Conservation (phyloP, 805 yeast genomes). For the Metschnikowia bowlesiae region DNA sequence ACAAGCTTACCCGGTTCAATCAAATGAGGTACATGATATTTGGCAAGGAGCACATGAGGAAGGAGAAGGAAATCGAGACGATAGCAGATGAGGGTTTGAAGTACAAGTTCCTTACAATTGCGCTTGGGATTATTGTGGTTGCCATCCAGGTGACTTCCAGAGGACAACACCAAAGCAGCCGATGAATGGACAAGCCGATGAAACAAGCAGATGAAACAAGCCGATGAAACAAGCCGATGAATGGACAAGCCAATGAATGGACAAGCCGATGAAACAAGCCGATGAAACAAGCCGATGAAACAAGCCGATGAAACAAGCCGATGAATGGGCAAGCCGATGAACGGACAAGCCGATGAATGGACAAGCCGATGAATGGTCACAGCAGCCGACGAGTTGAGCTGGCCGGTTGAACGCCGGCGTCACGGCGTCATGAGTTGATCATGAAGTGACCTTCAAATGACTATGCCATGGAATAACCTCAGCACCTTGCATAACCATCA, state of each 20-base stretch:
- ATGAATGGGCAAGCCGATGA: too few species aligned
- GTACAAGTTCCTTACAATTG: constrained; percentile 40
- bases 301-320: too few species aligned
- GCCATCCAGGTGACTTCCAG: constrained; percentile 35
- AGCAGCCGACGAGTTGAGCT: not conserved
- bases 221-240: not conserved
- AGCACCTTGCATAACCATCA: too few species aligned
- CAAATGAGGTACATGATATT: constrained; percentile 33
- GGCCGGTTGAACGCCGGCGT: not conserved
- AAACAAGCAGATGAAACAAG: not conserved
- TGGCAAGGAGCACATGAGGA: constrained; percentile 22
- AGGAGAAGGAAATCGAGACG: constrained; percentile 18
- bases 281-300: too few species aligned
- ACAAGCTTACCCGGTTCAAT: constrained; percentile 28
- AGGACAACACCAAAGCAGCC: constrained; percentile 12
- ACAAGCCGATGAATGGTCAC: too few species aligned
- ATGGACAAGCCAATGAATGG: not conserved
- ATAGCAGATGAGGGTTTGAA: constrained; percentile 38
- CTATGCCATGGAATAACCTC: too few species aligned
- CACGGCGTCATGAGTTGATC: too few species aligned
- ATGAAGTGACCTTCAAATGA: too few species aligned
- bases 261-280: too few species aligned
- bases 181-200: not conserved
- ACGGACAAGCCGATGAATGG: too few species aligned
- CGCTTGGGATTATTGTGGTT: constrained; percentile 38